Evolutionary conservation across 176 grass and related monocot genomes (phyloP), one percentile per base, ranked within the genome.

Genomic region (Aegilops longissima): DNA sequence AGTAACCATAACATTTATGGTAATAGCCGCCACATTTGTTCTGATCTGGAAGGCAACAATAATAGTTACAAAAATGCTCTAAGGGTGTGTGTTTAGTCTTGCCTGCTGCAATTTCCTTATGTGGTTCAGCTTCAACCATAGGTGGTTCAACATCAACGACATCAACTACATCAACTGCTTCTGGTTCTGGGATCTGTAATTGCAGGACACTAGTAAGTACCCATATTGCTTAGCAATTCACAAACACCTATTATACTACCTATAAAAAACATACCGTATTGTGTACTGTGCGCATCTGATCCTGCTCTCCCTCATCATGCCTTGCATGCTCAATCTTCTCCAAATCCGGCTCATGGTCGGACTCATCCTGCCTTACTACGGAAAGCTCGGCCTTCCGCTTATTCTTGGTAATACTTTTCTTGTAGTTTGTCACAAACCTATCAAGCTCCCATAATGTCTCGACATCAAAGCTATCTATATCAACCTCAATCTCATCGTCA

Each of bases 391-490:
- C 91, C 89, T 95, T 95, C 62, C 91, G 87, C 77, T 95, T 95
- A 77, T 93, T 91, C 73, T 95, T 95, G 79, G 78, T 95, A 81
- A 93, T 25, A 81, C 87, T 93, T 85, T 95, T 95, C 33, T 89
- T 93, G 79, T 95, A 95, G 73, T 95, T 95, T 4, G 89, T 95
- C 25, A 95, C 90, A 52, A 95, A 95, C 36, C 93, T 91, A 83
- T 93, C 93, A 59, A 95, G 93, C 66, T 95, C 93, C 93, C 93
- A 95, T 39, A 95, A 90, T 33, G 93, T 95, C 85, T 93, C 93
- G 1, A 91, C 93, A 89, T 95, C 93, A 47, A 95, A 88, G 70
- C 93, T 95, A 89, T 95, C 93, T 56, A 95, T 95, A 87, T 95
- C 93, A 73, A 95, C 93, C 85, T 95, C 93, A 76, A 95, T 95